phyloP scores from a whole-genome alignment of 257 asterid genomes.

The Lantana camara region DNA sequence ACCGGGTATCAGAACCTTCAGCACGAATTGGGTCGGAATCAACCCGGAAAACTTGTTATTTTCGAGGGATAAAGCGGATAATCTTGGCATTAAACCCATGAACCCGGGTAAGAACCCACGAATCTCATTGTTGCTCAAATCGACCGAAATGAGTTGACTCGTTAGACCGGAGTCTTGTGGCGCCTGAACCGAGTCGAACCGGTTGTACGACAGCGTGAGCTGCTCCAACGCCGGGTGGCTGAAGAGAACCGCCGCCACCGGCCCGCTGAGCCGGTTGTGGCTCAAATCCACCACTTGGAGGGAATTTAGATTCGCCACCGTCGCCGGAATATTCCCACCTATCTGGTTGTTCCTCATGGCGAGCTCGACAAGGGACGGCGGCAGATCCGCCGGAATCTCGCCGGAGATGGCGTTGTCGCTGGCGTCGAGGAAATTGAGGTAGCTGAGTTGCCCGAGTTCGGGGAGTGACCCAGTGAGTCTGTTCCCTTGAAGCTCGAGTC shows the following conservation, averaged over 20 bases:
- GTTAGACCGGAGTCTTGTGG: slow-evolving; percentile 45
- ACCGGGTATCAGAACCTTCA: slow-evolving; percentile 52
- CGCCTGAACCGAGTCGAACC: slow-evolving; percentile 49
- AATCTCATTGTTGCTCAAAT: slow-evolving; percentile 60
- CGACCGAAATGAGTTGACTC: slow-evolving; percentile 70
- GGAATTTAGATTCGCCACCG: slow-evolving; percentile 16
- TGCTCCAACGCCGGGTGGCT: slow-evolving; percentile 74
- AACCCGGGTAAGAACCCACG: slow-evolving; percentile 80
- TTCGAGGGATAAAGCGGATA: slow-evolving; percentile 68
- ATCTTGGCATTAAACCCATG: slow-evolving; percentile 67
- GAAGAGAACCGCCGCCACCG: slow-evolving; percentile 67
- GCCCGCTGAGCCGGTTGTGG: slow-evolving; percentile 66
- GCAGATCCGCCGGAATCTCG: slow-evolving; percentile 48
- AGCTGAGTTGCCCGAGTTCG: slow-evolving; percentile 49
- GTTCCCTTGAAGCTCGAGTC: slow-evolving; percentile 78
- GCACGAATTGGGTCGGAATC: slow-evolving; percentile 57
- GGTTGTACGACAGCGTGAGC: slow-evolving; percentile 59
- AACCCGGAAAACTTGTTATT: slow-evolving; percentile 66
- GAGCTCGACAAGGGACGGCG: slow-evolving; percentile 53
- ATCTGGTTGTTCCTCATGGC: slow-evolving; percentile 59
- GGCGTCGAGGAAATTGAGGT: slow-evolving; percentile 56
- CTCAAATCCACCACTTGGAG: slow-evolving; percentile 80
- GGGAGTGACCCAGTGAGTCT: slow-evolving; percentile 52
- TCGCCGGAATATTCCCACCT: slow-evolving; percentile 51
- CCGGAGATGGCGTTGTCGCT: slow-evolving; percentile 81